Conservation (phyloP, 192 early-diverging fungal species). For the Backusella australiensis region DNA sequence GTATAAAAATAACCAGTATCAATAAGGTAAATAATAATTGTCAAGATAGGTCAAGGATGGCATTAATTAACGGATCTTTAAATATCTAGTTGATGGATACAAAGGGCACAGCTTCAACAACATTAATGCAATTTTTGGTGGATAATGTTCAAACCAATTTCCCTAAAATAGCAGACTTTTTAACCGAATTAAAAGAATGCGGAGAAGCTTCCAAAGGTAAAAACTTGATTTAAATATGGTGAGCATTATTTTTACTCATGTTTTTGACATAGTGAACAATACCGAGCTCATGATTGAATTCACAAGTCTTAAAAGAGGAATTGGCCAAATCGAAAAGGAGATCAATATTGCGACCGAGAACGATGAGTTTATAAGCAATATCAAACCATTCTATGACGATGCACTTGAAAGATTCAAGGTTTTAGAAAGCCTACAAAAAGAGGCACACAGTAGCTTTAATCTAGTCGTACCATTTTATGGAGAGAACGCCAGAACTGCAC, state of each 20-base stretch:
- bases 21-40: constrained; percentile 53
- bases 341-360: constrained; percentile 29
- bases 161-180: constrained; percentile 57
- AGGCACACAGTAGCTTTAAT: constrained; percentile 59
- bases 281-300: constrained; percentile 43
- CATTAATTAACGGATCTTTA: background rate
- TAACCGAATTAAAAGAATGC: constrained; percentile 63
- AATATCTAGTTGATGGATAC: constrained; percentile 68
- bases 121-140: constrained; percentile 75
- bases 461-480: constrained; percentile 65
- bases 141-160: constrained; percentile 64
- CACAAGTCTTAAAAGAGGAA: constrained; percentile 32
- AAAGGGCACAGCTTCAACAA: constrained; percentile 63
- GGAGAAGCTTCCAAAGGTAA: constrained; percentile 71
- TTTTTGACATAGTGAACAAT: constrained; percentile 3
- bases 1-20: constrained; percentile 78
- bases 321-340: constrained; percentile 43
- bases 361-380: constrained; percentile 63
- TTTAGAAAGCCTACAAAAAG: constrained; percentile 50
- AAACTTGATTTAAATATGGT: background rate
- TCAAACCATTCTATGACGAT: constrained; percentile 57
- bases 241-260: background rate
- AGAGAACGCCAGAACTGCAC: constrained; percentile 64
- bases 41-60: background rate
- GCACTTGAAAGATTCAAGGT: constrained; percentile 54